These are phyloP conservation scores for Scenedesmus sp. DNA, from an alignment of 163 green algal genomes.

Conservation along the genomic window DNA sequence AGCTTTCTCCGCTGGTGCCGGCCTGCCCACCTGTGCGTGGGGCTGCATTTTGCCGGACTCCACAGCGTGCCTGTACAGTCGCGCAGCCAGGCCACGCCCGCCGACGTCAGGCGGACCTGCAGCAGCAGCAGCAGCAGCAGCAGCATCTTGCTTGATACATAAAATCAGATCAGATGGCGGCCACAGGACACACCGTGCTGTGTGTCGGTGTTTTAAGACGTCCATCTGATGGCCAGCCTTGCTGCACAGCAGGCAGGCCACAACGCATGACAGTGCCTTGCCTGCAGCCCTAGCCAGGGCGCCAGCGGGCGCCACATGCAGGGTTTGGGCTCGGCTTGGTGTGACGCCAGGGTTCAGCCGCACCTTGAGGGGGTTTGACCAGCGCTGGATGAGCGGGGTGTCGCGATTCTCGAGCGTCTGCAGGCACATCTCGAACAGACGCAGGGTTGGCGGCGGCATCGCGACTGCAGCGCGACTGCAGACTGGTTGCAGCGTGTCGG, in stretches of 20 bases:
- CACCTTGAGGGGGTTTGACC: slow-evolving; percentile 71
- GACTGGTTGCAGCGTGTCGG: too few relatives aligned
- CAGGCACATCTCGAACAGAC: too few relatives aligned
- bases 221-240: slow-evolving; percentile 11
- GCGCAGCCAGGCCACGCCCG: slow-evolving; percentile 26
- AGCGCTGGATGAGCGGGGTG: slow-evolving; percentile 60
- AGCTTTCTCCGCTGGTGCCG: too few relatives aligned
- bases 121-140: slow-evolving; percentile 32
- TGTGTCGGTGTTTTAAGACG: too few relatives aligned
- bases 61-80: slow-evolving; percentile 31
- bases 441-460: too few relatives aligned
- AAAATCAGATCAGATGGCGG: background rate
- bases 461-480: too few relatives aligned
- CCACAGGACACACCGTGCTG: too few relatives aligned
- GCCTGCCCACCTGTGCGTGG: slow-evolving; percentile 6
- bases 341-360: slow-evolving; percentile 60
- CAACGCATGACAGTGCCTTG: background rate
- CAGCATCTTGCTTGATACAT: background rate
- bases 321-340: background rate
- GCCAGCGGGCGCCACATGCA: background rate
- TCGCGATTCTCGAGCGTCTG: slow-evolving; percentile 62
- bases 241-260: too few relatives aligned
- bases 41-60: background rate
- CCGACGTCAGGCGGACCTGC: slow-evolving; percentile 18
- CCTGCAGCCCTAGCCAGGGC: background rate